phyloP scores from a whole-genome alignment of 192 early-diverging fungal species.

The Linderina pennispora region DNA sequence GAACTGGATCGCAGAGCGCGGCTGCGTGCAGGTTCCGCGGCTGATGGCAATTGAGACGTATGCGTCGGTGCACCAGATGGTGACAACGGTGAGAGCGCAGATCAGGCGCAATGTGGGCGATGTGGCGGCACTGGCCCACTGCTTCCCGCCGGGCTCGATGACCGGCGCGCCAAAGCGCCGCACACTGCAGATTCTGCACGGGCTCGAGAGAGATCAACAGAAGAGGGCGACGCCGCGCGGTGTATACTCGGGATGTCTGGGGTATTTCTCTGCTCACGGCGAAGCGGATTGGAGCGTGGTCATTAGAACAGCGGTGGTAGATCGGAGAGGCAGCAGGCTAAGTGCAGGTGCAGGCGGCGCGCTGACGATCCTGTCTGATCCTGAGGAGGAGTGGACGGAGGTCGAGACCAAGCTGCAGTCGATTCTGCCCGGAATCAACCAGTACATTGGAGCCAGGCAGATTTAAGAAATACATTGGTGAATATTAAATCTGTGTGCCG shows the following conservation, averaged over 20 bases:
- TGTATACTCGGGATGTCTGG: constrained; percentile 85
- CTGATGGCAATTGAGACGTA: constrained; percentile 89
- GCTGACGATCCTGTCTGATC: constrained; percentile 80
- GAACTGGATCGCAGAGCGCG: constrained; percentile 60
- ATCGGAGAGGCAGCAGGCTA: constrained; percentile 21
- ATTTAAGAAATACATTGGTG: background rate
- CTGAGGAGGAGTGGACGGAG: constrained; percentile 82
- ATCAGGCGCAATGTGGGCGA: constrained; percentile 54
- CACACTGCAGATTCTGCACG: constrained; percentile 70
- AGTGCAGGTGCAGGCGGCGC: constrained; percentile 92
- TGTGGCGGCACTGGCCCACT: constrained; percentile 63
- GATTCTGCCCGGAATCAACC: constrained; percentile 7
- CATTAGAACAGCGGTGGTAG: constrained; percentile 81
- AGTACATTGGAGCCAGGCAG: background rate
- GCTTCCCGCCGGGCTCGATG: constrained; percentile 96
- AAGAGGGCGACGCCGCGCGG: constrained; percentile 49
- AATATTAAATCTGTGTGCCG: background rate
- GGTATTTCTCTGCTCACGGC: constrained; percentile 71
- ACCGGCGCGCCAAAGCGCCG: constrained; percentile 94
- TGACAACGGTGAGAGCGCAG: constrained; percentile 72
- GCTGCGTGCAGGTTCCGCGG: constrained; percentile 65
- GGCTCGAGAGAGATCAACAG: constrained; percentile 49
- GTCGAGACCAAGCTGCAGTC: constrained; percentile 66
- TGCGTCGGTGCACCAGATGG: constrained; percentile 88
- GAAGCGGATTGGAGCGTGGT: constrained; percentile 78